These are phyloP conservation scores for Clathrospora elynae DNA, from an alignment of 2,329 filamentous ascomycete genomes.

Conservation along the genomic window DNA sequence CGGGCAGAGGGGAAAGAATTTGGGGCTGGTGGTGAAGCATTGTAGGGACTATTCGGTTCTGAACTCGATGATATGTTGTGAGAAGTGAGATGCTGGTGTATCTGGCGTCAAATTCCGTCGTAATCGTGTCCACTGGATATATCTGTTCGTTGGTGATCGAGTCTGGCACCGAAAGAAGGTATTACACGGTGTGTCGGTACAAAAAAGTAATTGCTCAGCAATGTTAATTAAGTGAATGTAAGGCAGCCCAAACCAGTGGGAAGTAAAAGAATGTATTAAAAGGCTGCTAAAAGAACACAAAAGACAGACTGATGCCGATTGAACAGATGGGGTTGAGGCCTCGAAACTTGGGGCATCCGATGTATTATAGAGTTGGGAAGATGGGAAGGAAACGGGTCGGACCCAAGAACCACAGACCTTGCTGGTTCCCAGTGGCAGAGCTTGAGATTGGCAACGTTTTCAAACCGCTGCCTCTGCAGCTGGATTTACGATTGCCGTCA, in stretches of 20 bases:
- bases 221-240: conserved; percentile 57
- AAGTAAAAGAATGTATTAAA: conserved; percentile 55
- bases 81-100: conserved; percentile 46
- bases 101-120: conserved; percentile 22
- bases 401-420: conserved; percentile 34
- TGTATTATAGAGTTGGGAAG: conserved; percentile 44
- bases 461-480: conserved; percentile 48
- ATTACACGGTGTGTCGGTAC: conserved; percentile 42
- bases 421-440: conserved; percentile 49
- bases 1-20: conserved; percentile 46
- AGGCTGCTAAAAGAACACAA: conserved; percentile 49
- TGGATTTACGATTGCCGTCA: conserved; percentile 45
- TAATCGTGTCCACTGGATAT: conserved; percentile 33
- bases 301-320: conserved; percentile 47
- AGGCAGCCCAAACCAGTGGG: conserved; percentile 61
- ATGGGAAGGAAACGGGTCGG: conserved; percentile 36
- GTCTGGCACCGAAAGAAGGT: conserved; percentile 47
- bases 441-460: conserved; percentile 50
- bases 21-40: conserved; percentile 50
- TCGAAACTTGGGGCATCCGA: conserved; percentile 46
- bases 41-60: conserved; percentile 13
- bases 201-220: conserved; percentile 50
- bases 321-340: conserved; percentile 48
- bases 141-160: conserved; percentile 57
- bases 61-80: conserved; percentile 4